phyloP scores from a whole-genome alignment of 768 basidiomycete genomes.

The Crucibulum laeve region DNA sequence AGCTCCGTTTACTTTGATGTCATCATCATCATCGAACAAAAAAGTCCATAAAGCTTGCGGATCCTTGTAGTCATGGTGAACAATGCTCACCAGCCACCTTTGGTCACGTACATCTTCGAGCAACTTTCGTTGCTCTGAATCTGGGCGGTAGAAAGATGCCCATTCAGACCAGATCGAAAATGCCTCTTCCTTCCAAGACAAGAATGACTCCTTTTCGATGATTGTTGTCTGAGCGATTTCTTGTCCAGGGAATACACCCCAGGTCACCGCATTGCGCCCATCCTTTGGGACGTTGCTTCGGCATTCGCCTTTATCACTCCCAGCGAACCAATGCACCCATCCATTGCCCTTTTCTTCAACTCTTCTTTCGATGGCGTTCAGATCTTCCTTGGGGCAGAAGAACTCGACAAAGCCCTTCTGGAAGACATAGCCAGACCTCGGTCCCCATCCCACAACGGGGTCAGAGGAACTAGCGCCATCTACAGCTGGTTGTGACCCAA shows the following conservation, averaged over 20 bases:
- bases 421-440: slow-evolving; percentile 88
- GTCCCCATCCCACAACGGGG: slow-evolving; percentile 88
- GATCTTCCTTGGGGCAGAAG: slow-evolving; percentile 64
- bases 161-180: slow-evolving; percentile 96
- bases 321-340: slow-evolving; percentile 85
- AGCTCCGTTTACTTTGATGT: neutral
- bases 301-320: slow-evolving; percentile 76
- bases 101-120: slow-evolving; percentile 67
- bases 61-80: slow-evolving; percentile 91
- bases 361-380: slow-evolving; percentile 55
- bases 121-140: slow-evolving; percentile 65
- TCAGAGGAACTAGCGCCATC: slow-evolving; percentile 76
- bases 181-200: slow-evolving; percentile 98
- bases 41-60: slow-evolving; percentile 80
- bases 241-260: slow-evolving; percentile 97
- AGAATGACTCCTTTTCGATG: slow-evolving; percentile 91
- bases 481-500: slow-evolving; percentile 93
- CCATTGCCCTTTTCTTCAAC: slow-evolving; percentile 51
- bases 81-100: slow-evolving; percentile 87
- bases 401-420: slow-evolving; percentile 99
- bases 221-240: slow-evolving; percentile 96
- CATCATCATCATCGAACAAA: slow-evolving; percentile 41
- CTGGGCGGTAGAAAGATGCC: slow-evolving; percentile 82
- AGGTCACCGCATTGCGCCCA: slow-evolving; percentile 92
- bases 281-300: slow-evolving; percentile 75